These are phyloP conservation scores for Mitragyna speciosa DNA, from an alignment of 257 asterid genomes.

Conservation along the genomic window DNA sequence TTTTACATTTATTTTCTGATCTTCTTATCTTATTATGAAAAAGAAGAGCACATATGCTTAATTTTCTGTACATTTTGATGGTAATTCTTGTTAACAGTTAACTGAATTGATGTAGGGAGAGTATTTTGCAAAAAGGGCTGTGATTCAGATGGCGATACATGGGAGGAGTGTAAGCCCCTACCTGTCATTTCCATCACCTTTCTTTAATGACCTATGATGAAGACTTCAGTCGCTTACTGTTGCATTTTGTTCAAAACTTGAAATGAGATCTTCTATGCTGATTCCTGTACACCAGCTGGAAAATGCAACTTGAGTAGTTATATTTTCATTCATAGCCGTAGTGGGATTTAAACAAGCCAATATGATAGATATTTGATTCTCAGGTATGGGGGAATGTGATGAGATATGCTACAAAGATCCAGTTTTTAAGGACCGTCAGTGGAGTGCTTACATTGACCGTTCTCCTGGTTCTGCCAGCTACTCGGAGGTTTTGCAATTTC, in stretches of 20 bases:
- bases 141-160: slow-evolving; percentile 79
- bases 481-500: slow-evolving; percentile 51
- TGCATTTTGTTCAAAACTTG: not conserved
- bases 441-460: slow-evolving; percentile 97
- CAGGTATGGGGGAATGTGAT: slow-evolving; percentile 81
- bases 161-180: slow-evolving; percentile 70
- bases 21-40: not conserved
- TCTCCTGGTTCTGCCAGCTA: slow-evolving; percentile 89
- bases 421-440: slow-evolving; percentile 76
- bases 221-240: not conserved
- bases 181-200: slow-evolving; percentile 4
- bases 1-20: not conserved
- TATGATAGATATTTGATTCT: slow-evolving; percentile 3
- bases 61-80: not conserved
- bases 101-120: slow-evolving; percentile 65
- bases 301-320: not conserved
- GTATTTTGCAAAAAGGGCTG: slow-evolving; percentile 91
- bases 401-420: slow-evolving; percentile 94
- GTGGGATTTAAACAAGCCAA: slow-evolving; percentile 5
- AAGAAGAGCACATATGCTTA: not conserved
- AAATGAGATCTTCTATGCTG: not conserved
- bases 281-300: not conserved
- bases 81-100: not conserved
- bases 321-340: not conserved
- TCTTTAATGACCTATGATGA: not conserved